phyloP scores from a whole-genome alignment of 176 grass and related monocot species.

The Puccinellia tenuiflora region DNA sequence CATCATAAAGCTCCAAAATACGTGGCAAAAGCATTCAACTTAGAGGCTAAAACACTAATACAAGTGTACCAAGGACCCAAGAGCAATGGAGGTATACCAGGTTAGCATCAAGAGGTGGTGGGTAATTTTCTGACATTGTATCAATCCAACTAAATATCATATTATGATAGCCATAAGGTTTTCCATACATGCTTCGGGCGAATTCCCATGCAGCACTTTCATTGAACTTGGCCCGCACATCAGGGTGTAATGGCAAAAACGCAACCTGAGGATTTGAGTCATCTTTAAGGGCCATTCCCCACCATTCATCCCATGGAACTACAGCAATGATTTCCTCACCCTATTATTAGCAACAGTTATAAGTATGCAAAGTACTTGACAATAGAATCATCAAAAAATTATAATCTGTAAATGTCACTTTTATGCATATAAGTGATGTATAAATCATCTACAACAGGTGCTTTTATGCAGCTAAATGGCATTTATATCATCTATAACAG shows the following conservation, averaged over 20 bases:
- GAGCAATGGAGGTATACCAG: slow-evolving; percentile 60
- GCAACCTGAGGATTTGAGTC: slow-evolving; percentile 90
- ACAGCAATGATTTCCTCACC: slow-evolving; percentile 88
- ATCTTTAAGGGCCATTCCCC: slow-evolving; percentile 83
- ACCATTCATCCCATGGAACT: slow-evolving; percentile 98
- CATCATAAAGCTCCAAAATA: neutral
- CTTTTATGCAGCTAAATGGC: neutral
- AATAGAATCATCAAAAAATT: neutral
- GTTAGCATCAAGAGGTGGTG: slow-evolving; percentile 90
- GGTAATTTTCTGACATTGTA: slow-evolving; percentile 77
- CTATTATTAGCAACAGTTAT: slow-evolving; percentile 26
- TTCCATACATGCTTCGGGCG: slow-evolving; percentile 79
- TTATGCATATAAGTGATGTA: neutral
- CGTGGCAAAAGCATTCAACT: neutral
- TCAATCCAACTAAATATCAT: slow-evolving; percentile 99
- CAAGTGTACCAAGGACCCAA: neutral
- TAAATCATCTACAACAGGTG: neutral
- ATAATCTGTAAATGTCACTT: neutral
- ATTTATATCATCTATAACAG: neutral
- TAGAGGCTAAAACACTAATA: neutral
- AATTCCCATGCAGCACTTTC: slow-evolving; percentile 82
- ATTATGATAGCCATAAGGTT: slow-evolving; percentile 97
- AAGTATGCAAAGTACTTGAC: neutral
- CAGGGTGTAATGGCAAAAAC: slow-evolving; percentile 74
- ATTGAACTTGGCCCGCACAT: slow-evolving; percentile 70